Evolutionary conservation across 140 eudicot species (phyloP).

Genomic region (Erigeron philadelphicus): DNA sequence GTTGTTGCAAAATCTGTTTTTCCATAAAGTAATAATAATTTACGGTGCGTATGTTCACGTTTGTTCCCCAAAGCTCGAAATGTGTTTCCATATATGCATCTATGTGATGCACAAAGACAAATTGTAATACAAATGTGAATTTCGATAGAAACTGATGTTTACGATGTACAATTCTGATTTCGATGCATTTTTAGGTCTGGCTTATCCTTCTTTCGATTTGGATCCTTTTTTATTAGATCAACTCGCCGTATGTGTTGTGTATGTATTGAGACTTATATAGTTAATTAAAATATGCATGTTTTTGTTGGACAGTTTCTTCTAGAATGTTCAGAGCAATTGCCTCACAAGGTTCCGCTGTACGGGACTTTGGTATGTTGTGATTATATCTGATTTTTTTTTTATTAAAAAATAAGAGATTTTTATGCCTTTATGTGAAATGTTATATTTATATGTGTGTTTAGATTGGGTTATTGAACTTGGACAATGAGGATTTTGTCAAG

Average conservation of each 20-base stretch:
- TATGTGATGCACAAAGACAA: no score
- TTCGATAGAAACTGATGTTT: no score
- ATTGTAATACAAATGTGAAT: no score
- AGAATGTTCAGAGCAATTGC: slow-evolving; percentile 91
- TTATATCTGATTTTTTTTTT: background rate
- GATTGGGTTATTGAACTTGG: slow-evolving; percentile 92
- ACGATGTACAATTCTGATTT: no score
- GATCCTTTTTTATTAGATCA: no score
- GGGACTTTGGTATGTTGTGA: slow-evolving; percentile 72
- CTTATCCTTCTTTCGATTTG: no score
- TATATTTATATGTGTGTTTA: slow-evolving; percentile 21
- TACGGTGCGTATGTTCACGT: no score
- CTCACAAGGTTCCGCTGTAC: slow-evolving; percentile 90
- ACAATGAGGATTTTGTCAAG: slow-evolving; percentile 74
- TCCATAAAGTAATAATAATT: no score
- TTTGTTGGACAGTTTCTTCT: slow-evolving; percentile 63
- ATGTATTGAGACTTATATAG: slow-evolving; percentile 3
- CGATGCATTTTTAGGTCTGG: no score
- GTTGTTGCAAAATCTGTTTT: no score
- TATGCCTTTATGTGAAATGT: background rate
- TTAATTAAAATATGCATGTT: background rate
- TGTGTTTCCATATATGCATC: no score
- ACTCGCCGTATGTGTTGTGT: background rate
- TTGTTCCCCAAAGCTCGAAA: no score
- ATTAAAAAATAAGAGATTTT: background rate